Evolutionary conservation across 805 yeast species (phyloP).

Genomic region (Candida ipomoeae): DNA sequence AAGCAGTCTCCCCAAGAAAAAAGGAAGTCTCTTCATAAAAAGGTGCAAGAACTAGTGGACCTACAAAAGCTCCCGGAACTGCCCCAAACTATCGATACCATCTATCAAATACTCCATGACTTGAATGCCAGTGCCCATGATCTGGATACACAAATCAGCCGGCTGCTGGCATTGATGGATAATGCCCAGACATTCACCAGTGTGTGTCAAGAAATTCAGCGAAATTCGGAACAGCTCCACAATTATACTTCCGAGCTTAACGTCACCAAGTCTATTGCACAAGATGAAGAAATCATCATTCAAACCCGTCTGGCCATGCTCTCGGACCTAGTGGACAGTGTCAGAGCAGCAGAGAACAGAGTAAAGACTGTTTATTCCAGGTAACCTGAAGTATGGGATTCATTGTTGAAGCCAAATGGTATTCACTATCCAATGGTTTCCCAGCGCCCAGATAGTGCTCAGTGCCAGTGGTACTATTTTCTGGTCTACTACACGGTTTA

Average conservation of each 20-base stretch:
- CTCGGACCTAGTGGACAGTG: conserved; percentile 23
- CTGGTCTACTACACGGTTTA: too few species aligned
- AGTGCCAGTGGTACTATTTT: too few species aligned
- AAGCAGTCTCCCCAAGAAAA: background rate
- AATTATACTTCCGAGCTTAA: conserved; percentile 17
- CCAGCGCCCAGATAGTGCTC: too few species aligned
- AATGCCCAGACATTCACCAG: background rate
- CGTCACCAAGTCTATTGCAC: conserved; percentile 6
- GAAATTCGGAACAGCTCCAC: conserved; percentile 4
- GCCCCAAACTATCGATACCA: conserved; percentile 16
- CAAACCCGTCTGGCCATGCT: conserved; percentile 19
- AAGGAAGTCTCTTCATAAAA: background rate
- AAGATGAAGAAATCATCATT: conserved; percentile 20
- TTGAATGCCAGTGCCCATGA: conserved; percentile 10
- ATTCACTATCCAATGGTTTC: too few species aligned
- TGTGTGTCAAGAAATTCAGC: background rate
- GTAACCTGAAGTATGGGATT: background rate
- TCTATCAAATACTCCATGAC: conserved; percentile 18
- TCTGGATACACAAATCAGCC: background rate
- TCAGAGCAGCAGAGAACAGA: conserved; percentile 11
- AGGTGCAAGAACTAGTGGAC: background rate
- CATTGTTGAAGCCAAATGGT: background rate
- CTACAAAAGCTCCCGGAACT: conserved; percentile 11
- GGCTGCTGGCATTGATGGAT: conserved; percentile 7
- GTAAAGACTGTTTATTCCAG: background rate